These are phyloP conservation scores for Metarhizium brunneum DNA, from an alignment of 2,329 filamentous ascomycete species.

Conservation along the genomic window DNA sequence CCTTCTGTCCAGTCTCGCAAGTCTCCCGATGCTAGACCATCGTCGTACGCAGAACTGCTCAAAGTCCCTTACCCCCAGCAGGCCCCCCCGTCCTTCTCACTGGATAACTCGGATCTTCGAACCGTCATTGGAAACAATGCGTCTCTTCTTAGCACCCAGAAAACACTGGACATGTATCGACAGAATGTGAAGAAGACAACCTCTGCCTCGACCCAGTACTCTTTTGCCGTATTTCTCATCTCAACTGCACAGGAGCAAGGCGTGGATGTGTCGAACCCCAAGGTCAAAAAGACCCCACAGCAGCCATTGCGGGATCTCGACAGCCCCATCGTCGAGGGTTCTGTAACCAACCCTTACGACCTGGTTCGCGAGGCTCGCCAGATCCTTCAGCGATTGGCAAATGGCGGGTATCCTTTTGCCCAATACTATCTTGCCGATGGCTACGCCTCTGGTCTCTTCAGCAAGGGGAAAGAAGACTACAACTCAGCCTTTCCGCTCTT, in stretches of 20 bases:
- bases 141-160: constrained; percentile 79
- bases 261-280: constrained; percentile 39
- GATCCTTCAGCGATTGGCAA: constrained; percentile 78
- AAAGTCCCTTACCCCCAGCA: constrained; percentile 75
- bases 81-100: constrained; percentile 51
- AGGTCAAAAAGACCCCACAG: constrained; percentile 32
- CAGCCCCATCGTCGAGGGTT: constrained; percentile 34
- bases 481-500: constrained; percentile 90
- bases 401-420: constrained; percentile 87
- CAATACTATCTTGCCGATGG: constrained; percentile 97
- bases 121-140: constrained; percentile 79
- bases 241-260: constrained; percentile 77
- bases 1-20: constrained; percentile 42
- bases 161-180: constrained; percentile 96
- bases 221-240: constrained; percentile 91
- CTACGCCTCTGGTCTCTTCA: constrained; percentile 88
- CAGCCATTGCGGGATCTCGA: constrained; percentile 38
- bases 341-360: constrained; percentile 49
- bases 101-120: constrained; percentile 77
- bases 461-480: constrained; percentile 86
- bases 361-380: constrained; percentile 79
- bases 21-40: constrained; percentile 45
- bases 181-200: constrained; percentile 96
- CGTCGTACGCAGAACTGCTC: constrained; percentile 50
- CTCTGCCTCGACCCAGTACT: constrained; percentile 83